Evolutionary conservation across 495 filamentous ascomycete genomes (phyloP).

Genomic region (Saxophila tyrrhenica): DNA sequence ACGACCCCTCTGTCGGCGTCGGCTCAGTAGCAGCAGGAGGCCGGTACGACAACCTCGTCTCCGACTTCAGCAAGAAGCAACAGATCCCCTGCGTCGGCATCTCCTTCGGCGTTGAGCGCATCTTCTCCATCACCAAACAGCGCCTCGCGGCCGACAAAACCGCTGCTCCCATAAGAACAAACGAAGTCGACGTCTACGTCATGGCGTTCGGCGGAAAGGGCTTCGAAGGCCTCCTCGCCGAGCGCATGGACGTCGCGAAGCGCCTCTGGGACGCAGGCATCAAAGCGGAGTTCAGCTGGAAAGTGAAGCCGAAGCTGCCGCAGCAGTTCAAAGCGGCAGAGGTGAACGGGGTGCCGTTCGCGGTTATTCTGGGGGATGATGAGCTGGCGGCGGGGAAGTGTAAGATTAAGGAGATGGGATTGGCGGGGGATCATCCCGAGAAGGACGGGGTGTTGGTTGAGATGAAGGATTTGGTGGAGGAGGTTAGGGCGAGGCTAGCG

Average conservation of each 20-base stretch:
- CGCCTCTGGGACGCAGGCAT: slow-evolving; percentile 68
- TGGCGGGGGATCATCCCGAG: slow-evolving; percentile 67
- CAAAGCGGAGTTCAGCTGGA: slow-evolving; percentile 72
- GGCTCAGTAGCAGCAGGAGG: slow-evolving; percentile 84
- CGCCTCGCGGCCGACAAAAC: slow-evolving; percentile 48
- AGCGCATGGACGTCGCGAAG: slow-evolving; percentile 67
- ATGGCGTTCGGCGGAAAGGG: slow-evolving; percentile 91
- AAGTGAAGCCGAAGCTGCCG: slow-evolving; percentile 65
- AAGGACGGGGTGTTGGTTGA: slow-evolving; percentile 72
- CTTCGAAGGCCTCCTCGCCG: slow-evolving; percentile 65
- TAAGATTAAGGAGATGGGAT: slow-evolving; percentile 75
- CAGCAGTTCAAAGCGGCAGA: slow-evolving; percentile 76
- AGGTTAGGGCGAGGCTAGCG: slow-evolving; percentile 42
- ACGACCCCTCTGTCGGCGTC: slow-evolving; percentile 72
- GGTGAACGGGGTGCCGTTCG: slow-evolving; percentile 56
- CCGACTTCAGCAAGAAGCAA: slow-evolving; percentile 77
- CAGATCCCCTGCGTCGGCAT: slow-evolving; percentile 89
- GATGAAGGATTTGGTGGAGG: slow-evolving; percentile 45
- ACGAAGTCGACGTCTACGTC: slow-evolving; percentile 76
- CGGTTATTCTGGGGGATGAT: slow-evolving; percentile 69
- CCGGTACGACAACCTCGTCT: slow-evolving; percentile 84
- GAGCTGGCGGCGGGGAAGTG: slow-evolving; percentile 64
- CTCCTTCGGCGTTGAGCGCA: slow-evolving; percentile 89
- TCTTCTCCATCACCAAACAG: slow-evolving; percentile 81
- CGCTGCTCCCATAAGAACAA: slow-evolving; percentile 42